Conservation (phyloP, 345 rosid species). For the Zanthoxylum bungeanum region DNA sequence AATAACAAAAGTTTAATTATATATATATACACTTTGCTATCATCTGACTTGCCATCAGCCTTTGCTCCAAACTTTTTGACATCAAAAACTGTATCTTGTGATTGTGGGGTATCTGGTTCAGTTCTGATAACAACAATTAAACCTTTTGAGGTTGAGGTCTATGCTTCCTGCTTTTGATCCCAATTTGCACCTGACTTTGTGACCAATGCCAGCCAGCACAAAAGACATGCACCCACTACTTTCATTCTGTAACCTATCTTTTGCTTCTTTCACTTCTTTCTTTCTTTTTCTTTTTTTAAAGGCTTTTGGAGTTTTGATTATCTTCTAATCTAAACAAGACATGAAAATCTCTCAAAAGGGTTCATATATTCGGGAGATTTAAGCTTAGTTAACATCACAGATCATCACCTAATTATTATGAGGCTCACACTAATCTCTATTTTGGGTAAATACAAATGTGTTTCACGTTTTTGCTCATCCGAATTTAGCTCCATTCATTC, state of each 20-base stretch:
- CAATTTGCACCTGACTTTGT: not conserved
- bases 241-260: not conserved
- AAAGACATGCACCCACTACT: not conserved
- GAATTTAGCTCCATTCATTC: not conserved
- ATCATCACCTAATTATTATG: not conserved
- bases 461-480: not conserved
- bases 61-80: slow-evolving; percentile 35
- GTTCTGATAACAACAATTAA: not conserved
- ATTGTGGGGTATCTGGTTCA: not conserved
- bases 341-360: not conserved
- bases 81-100: slow-evolving; percentile 12
- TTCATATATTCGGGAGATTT: slow-evolving; percentile 1
- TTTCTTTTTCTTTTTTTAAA: not conserved
- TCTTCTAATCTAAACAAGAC: not conserved
- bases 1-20: not conserved
- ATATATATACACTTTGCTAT: slow-evolving; percentile 22
- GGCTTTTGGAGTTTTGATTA: not conserved
- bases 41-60: slow-evolving; percentile 35
- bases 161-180: slow-evolving; percentile 35
- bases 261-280: not conserved
- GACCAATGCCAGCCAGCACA: not conserved
- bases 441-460: too few species aligned
- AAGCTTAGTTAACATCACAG: not conserved
- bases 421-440: too few species aligned
- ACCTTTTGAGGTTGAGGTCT: not conserved